Base-by-base conservation (phyloP, 2,329 filamentous ascomycete species). In the Nemania abortiva region DNA sequence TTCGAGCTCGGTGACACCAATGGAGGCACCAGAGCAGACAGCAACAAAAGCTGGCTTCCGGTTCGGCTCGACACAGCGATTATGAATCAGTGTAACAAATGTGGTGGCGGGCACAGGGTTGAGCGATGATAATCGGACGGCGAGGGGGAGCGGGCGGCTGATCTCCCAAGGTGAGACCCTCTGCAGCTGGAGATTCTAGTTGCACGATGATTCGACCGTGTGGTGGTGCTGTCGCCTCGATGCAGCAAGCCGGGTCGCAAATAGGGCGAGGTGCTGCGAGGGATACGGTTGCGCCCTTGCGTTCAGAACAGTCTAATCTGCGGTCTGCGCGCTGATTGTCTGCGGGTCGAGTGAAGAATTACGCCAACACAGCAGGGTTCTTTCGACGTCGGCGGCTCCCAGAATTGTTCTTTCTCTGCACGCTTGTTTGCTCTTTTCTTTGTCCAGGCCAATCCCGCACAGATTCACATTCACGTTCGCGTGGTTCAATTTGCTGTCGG, bases 51-150 rank as follows among this genome's bases (percentile, higher is more conserved):
- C 59, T 68, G 69, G 63, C 60, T 66, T 71, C 59, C 71, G 70
- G 73, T 68, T 72, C 67, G 74, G 74, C 75, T 77, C 69, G 72
- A 75, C 71, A 73, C 74, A 74, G 69, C 65, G 74, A 63, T 72
- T 75, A 65, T 78, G 74, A 72, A 75, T 78, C 75, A 75, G 77
- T 78, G 75, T 73, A 72, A 78, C 75, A 68, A 59, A 65, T 61
- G 57, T 67, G 71, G 71, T 70, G 70, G 71, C 74, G 63, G 66
- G 71, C 64, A 68, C 70, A 66, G 68, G 74, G 52, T 72, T 70
- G 72, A 76, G 64, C 56, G 70, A 69, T 66, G 63, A 69, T 57
- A 53, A 69, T 74, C 63, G 69, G 69, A 74, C 69, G 73, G 71
- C 66, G 63, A 70, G 66, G 70, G 70, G 63, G 49, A 72, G 63